Evolutionary conservation across 495 filamentous ascomycete species (phyloP).

Genomic region (Aspergillus saccharolyticus): DNA sequence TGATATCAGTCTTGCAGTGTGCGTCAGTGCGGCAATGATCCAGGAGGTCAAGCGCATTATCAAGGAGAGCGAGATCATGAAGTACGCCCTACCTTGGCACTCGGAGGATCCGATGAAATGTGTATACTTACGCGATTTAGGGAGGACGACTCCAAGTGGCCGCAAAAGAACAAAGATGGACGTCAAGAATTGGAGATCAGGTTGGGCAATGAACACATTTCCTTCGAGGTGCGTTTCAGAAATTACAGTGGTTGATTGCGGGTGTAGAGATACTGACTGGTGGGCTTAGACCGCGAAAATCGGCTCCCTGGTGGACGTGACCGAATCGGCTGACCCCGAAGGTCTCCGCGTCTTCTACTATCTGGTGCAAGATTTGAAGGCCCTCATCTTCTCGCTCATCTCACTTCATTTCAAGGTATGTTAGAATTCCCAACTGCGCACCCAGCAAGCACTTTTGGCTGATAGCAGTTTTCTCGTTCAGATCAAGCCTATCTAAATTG

Average conservation of each 20-base stretch:
- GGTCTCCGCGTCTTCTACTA: conserved; percentile 99
- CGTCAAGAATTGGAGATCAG: conserved; percentile 95
- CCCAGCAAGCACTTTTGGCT: neutral
- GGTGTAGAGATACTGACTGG: neutral
- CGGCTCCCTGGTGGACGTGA: conserved; percentile 93
- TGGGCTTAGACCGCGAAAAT: conserved; percentile 86
- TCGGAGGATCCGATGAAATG: neutral
- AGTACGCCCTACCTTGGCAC: conserved; percentile 48
- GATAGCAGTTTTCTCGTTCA: conserved; percentile 13
- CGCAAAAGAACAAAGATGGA: conserved; percentile 98
- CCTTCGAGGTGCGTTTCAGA: conserved; percentile 71
- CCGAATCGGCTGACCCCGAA: conserved; percentile 92
- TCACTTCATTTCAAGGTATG: conserved; percentile 92
- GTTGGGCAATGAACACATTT: conserved; percentile 92
- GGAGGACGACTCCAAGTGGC: conserved; percentile 99
- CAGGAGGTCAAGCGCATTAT: conserved; percentile 94
- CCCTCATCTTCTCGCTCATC: conserved; percentile 92
- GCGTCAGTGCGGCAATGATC: conserved; percentile 87
- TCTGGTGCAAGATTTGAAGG: conserved; percentile 95
- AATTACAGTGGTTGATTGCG: neutral
- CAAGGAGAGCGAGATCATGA: conserved; percentile 97
- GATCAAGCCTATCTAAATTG: conserved; percentile 76
- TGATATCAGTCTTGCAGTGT: conserved; percentile 62
- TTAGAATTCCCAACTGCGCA: neutral
- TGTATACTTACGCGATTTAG: conserved; percentile 38